Evolutionary conservation across 805 yeast species (phyloP), one percentile per base, ranked within the genome.

Genomic region (Metschnikowia drakensbergensis): DNA sequence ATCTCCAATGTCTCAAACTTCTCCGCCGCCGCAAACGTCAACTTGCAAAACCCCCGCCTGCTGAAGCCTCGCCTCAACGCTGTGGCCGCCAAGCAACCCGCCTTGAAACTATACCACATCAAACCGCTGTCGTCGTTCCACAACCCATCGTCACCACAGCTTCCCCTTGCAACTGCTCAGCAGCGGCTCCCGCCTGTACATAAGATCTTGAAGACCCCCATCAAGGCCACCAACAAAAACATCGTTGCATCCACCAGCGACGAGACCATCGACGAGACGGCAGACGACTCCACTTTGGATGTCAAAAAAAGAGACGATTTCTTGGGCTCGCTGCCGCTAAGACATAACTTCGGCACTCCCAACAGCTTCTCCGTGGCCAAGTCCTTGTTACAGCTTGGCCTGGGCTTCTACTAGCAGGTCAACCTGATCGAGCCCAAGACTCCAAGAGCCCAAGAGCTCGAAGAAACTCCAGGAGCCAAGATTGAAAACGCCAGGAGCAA

Each of bases 301-400:
- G 40, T 39, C 27, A 52, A 51, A 34, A 52, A 46, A 31, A 49
- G 49, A 32, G 56, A 55, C 46, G 59, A 64, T 47, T 51, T 67
- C 6, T 62, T 68, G 45, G 57, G 65, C 29, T 65, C 71, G 9
- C 69, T 74, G 38, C 76, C 76, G 4, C 54, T 68, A 34, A 50
- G 66, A 52, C 31, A 48, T 40, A 50, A 41, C 40, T 69, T 71
- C 46, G 74, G 74, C n/a, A 72, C 77, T 22, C 77, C 77, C 44
- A 72, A 70, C 58, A 68, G 74, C 45, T 72, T 72, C 51, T 65
- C 69, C 43, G 75, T 72, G 47, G 77, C 77, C 34, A 72, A 71
- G 58, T 69, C 75, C 23, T 69, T 72, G 55, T 66, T 72, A 49
- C 76, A 70, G 58, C 67, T 72, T 55, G 76, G 77, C 30, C 58